phyloP scores from a whole-genome alignment of 371 early-diverging fungal species.

The Actinomucor elegans region DNA sequence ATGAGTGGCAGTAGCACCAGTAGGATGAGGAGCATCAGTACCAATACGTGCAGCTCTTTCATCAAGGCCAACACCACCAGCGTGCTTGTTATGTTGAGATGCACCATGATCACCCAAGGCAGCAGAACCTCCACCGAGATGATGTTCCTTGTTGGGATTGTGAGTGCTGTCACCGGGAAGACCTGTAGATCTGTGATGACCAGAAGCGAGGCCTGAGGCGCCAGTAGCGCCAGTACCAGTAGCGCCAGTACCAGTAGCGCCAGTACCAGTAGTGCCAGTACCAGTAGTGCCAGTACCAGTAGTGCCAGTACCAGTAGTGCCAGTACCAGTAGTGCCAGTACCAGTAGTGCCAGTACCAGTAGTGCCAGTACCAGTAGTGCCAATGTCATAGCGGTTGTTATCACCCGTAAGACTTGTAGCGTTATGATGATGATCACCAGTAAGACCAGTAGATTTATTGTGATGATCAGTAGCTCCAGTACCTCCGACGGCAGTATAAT shows the following conservation, averaged over 20 bases:
- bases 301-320: neutral
- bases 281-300: neutral
- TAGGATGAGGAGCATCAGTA: neutral
- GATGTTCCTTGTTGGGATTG: neutral
- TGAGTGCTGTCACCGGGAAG: neutral
- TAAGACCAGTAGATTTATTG: neutral
- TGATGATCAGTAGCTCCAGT: neutral
- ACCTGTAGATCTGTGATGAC: neutral
- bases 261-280: neutral
- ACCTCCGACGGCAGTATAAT: neutral
- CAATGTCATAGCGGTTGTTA: no score
- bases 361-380: neutral
- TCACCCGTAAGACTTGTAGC: constrained; percentile 1
- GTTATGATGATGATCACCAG: neutral
- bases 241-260: neutral
- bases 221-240: no score
- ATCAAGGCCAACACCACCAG: neutral
- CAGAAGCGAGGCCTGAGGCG: neutral
- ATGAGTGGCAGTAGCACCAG: neutral
- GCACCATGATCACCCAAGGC: constrained; percentile 15
- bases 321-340: neutral
- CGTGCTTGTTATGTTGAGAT: constrained; percentile 9
- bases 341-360: neutral
- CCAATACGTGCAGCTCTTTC: neutral
- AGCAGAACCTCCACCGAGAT: neutral